phyloP scores from a whole-genome alignment of 2,329 filamentous ascomycete genomes.

The Trichothecium sympodiale region DNA sequence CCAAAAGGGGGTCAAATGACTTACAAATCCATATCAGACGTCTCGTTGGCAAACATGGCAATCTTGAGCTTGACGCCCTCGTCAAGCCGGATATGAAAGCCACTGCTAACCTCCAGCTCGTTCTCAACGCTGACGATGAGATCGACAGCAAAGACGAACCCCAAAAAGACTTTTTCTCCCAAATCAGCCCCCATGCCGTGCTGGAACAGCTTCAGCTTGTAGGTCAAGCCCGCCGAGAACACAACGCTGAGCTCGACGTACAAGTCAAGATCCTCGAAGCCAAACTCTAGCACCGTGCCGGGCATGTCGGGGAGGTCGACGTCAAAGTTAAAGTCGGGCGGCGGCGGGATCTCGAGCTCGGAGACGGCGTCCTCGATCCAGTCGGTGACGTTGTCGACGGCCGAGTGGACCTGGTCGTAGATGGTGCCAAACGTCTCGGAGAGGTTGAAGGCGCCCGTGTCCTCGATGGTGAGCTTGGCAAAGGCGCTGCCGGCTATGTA shows the following conservation, averaged over 20 bases:
- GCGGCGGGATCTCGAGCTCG: conserved; percentile 14
- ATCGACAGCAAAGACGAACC: conserved; percentile 37
- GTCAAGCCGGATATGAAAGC: conserved; percentile 44
- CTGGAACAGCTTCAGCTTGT: conserved; percentile 36
- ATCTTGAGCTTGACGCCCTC: conserved; percentile 37
- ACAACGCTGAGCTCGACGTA: conserved; percentile 36
- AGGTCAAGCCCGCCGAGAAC: conserved; percentile 28
- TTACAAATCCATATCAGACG: conserved; percentile 38
- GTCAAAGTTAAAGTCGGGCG: conserved; percentile 27
- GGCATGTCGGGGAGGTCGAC: conserved; percentile 30
- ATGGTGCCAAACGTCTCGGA: conserved; percentile 20
- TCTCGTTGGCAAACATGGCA: conserved; percentile 34
- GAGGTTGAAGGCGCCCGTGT: conserved; percentile 26
- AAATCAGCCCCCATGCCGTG: conserved; percentile 29
- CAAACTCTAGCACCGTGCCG: conserved; percentile 28
- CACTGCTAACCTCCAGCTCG: conserved; percentile 37
- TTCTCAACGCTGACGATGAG: conserved; percentile 37
- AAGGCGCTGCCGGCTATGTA: conserved; percentile 37
- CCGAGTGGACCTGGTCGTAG: conserved; percentile 12
- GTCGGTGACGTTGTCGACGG: conserved; percentile 11
- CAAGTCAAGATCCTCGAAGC: conserved; percentile 39
- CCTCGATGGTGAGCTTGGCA: conserved; percentile 27
- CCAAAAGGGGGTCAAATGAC: conserved; percentile 13
- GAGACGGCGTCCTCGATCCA: conserved; percentile 11
- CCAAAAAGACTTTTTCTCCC: conserved; percentile 27